Evolutionary conservation across 2,329 filamentous ascomycete genomes (phyloP).

Genomic region (Aspergillus sergii): DNA sequence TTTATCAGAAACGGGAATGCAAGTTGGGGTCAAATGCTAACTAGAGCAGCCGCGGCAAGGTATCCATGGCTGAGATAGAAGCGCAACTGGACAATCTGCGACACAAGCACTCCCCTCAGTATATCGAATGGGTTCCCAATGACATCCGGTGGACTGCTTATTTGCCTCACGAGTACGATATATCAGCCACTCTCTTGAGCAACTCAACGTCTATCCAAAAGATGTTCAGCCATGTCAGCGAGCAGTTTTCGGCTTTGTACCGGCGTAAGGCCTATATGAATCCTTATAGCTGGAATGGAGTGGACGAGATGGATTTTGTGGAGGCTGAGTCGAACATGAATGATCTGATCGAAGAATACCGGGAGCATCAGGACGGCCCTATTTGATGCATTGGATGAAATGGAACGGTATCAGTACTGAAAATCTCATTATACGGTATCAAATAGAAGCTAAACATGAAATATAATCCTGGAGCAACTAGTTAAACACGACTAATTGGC

Average conservation of each 20-base stretch:
- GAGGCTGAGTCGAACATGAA: slow-evolving; percentile 99
- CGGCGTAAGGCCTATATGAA: slow-evolving; percentile 99
- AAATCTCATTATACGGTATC: no score
- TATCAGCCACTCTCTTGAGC: slow-evolving; percentile 98
- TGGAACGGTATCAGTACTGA: no score
- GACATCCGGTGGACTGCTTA: slow-evolving; percentile 99
- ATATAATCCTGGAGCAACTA: slow-evolving; percentile 46
- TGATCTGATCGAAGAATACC: slow-evolving; percentile 98
- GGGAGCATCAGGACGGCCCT: slow-evolving; percentile 90
- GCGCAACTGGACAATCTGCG: slow-evolving; percentile 99
- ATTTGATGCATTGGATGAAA: no score
- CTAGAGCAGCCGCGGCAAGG: slow-evolving; percentile 79
- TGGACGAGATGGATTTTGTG: slow-evolving; percentile 62
- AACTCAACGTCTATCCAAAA: slow-evolving; percentile 99
- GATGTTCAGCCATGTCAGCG: slow-evolving; percentile 99
- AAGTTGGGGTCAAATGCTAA: background rate
- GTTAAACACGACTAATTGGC: background rate
- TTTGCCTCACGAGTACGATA: slow-evolving; percentile 95
- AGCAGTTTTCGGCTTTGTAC: slow-evolving; percentile 99
- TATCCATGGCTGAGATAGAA: slow-evolving; percentile 99
- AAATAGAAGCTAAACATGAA: no score
- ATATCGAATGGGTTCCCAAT: slow-evolving; percentile 99
- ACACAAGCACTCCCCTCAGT: slow-evolving; percentile 99
- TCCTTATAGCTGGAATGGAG: slow-evolving; percentile 99
- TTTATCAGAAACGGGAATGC: no score